Evolutionary conservation across 768 basidiomycete genomes (phyloP), one percentile per base, ranked within the genome.

Genomic region (Mycena floridula): DNA sequence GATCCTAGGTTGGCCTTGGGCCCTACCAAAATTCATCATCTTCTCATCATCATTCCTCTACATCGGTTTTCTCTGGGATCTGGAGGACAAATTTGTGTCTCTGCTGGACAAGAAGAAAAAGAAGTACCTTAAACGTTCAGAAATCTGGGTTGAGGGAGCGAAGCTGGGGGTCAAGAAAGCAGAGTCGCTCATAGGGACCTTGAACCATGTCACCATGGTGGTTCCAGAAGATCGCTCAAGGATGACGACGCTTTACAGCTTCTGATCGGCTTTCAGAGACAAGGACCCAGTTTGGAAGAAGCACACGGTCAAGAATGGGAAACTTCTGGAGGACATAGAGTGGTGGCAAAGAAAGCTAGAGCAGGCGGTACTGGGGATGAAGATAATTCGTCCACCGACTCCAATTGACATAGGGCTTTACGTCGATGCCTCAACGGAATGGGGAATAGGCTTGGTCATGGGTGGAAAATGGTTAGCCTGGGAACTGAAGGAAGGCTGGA

Each of bases 381-480:
- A n/a, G 2, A 37, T 53, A 38, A 25, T 25, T 23, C 56, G 48
- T 1, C 42, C 48, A 3, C 45, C 52, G 2, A 35, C 45, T 1
- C 23, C 49, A 1, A 35, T 54, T 4, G 56, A 61, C 21, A 57
- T 67, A 3, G 3, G 9, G 9, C 23, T 59, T 12, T 72, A 61
- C 36, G 68, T 73, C 2, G 72, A 73, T 41, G 68, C 71, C 0
- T 72, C 70, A 0, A 58, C 55, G 1, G 51, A 50, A 0, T 66
- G 57, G 53, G 73, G 73, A 0, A 69, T 74, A 12, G 72, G 74
- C 1, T 50, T 76, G 8, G 35, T 67, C 0, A 43, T 62, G 2
- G 47, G 63, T 7, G 54, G 52, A 1, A 32, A 40, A 2, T 76
- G 70, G 70, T 49, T 66, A 0, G 63, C 72, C 0, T 75, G 69